Base-by-base conservation (phyloP, 495 filamentous ascomycete genomes). In the Penicillium egyptiacum region DNA sequence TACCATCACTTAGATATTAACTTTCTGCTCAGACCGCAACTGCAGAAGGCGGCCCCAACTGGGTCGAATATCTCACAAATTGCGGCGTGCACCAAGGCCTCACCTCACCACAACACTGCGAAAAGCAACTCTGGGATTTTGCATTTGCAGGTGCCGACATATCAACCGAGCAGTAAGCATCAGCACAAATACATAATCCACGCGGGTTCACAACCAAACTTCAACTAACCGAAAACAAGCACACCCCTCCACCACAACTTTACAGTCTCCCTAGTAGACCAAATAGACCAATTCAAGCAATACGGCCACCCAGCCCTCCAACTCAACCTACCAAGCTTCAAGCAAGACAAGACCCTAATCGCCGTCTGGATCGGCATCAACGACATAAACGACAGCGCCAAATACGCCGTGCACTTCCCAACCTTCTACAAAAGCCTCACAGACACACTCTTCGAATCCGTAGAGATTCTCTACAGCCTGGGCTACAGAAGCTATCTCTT, bases 121-220 rank as follows among this genome's bases (percentile, higher is more conserved):
- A 65, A 28, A 72, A 60, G 35, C 75, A 82, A 50, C 72, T 82
- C 9, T 83, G 79, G 79, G 76, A 83, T 50, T 83, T 82, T 65
- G 79, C 81, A 4, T 83, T 82, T 57, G 80, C 75, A 22, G 80
- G 81, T 0, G 70, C 79, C 19, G 80, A 82, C 55, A 73, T 82
- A 45, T 75, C 69, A 11, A 69, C 67, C 11, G 63, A 66, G 39
- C 75, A 71, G 70, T 74, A 62, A 42, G 70, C 46, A 17, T n/a
- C 12, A 12, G 30, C 4, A 33, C 11, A 14, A 33, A 3, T 2
- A 0, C 4, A 39, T 0, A 26, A 12, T 33, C 10, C 1, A 35
- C 22, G 6, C 7, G 10, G 14, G 22, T 35, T 14, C 20, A 33
- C 17, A 1, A 23, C 4, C 33, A 51, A 51, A 17, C 2, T 9